Evolutionary conservation across 345 rosid genomes (phyloP), one percentile per base, ranked within the genome.

Genomic region (Hirschfeldia incana): DNA sequence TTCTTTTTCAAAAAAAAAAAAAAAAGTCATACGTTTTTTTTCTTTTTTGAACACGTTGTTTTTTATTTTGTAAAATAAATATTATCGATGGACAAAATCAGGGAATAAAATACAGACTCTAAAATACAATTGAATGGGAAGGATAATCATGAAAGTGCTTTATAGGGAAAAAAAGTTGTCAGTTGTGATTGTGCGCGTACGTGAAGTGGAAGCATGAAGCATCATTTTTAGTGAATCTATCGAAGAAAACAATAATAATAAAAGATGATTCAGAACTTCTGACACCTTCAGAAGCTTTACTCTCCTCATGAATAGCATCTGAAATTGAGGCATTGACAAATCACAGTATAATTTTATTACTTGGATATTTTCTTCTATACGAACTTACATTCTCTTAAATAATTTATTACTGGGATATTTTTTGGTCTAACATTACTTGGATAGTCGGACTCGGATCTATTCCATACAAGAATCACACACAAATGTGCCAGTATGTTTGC

Each of bases 151-250:
- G 67, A 68, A 46, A 4, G 1, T 70, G 53, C 74, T 76, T 77
- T 70, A 5, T 27, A 37, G 46, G 4, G 28, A 55, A 51, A 70
- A 49, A 74, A 65, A 51, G 70, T 69, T 5, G 76, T 77, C 76
- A 78, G 81, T 72, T 13, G 55, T 72, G 77, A 73, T 73, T 73
- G 82, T 79, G 78, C 69, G 78, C 78, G 82, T 79, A 79, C 82
- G 78, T 68, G 78, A 74, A 79, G 82, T 74, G 78, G 66, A 79
- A 73, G 78, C 78, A 74, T 74, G 75, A 74, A 30, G 59, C 65
- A 74, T 74, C 74, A 68, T 74, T 74, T 79, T 79, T 36, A 67
- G 49, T 74, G 60, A 74, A 79, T 79, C 82, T 61, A 33, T 73
- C 73, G 62, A 39, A 70, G 1, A 27, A 64, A 53, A 53, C 21